Conservation (phyloP, 345 rosid genomes). For the Kernera saxatilis region DNA sequence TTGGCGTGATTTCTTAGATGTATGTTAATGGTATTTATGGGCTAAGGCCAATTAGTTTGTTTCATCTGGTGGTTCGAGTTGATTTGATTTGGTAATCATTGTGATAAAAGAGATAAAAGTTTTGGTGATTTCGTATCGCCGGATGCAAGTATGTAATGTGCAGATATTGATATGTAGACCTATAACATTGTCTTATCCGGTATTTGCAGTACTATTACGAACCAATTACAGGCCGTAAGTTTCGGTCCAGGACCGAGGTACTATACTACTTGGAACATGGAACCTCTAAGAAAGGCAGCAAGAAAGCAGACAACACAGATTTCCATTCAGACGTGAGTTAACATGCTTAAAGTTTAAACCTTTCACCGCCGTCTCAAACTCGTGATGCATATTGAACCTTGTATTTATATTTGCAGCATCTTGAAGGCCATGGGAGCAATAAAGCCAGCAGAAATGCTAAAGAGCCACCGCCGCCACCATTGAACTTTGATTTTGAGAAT, state of each 20-base stretch:
- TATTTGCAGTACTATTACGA: conserved; percentile 37
- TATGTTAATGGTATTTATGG: not conserved
- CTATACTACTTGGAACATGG: conserved; percentile 31
- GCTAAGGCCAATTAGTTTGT: not conserved
- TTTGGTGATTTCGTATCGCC: not conserved
- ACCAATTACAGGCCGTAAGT: conserved; percentile 33
- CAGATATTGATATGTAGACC: not conserved
- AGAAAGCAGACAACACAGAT: conserved; percentile 26
- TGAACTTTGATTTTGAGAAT: conserved; percentile 44
- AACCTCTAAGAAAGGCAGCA: conserved; percentile 11
- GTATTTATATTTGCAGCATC: conserved; percentile 18
- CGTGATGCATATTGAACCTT: not conserved
- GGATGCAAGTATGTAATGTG: not conserved
- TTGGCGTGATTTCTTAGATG: not conserved
- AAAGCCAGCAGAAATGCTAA: conserved; percentile 12
- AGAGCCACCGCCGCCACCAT: conserved; percentile 3
- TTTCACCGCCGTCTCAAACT: not conserved
- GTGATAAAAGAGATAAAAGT: not conserved
- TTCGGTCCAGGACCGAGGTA: conserved; percentile 38
- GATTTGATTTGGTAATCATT: not conserved
- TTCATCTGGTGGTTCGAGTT: not conserved
- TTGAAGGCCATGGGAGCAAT: conserved; percentile 26
- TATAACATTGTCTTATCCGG: not conserved
- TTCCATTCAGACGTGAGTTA: conserved; percentile 35
- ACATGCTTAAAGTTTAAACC: not conserved